Evolutionary conservation across 139 green algal species (phyloP), one percentile per base, ranked within the genome.

Genomic region (Eudorina sp.): DNA sequence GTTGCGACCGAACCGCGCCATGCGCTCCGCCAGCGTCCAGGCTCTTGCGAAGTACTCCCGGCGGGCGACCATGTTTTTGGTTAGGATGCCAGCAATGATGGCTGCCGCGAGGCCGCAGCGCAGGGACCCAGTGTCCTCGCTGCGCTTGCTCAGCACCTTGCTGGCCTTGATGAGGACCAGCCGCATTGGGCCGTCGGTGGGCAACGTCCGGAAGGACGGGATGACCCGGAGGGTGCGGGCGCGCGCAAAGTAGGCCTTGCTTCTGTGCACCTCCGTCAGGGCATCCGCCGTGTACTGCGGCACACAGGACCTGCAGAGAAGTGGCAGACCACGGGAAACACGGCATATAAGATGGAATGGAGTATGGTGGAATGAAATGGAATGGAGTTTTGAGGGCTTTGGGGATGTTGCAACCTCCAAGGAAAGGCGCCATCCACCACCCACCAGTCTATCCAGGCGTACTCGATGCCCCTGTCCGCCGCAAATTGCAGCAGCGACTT

Each of bases 21-120:
- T 76, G 58, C 80, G 80, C 62, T 86, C 80, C 43, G 80, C 80
- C 41, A 86, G 80, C 27, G 80, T 86, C 80, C 80, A 86, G 29
- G 76, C 80, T 4, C 80, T 41, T 53, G 55, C 40, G 19, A 86
- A 86, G 80, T 86, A 86, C 80, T 86, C 80, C 5, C 60, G 80
- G 5, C 80, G 60, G 0, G 80, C 80, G 29, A 86, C 80, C 40
- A 86, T 41, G 31, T 76, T 46, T 21, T 62, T 60, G 9, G 5
- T 18, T 2, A 85, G 40, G 40, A 85, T 85, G 36, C 27, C 23
- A 9, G 27, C 29, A 0, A 85, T 29, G 23, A 58, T 53, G 16
- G 31, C 34, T 2, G 53, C 76, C 19, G 76, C 76, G 38, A 69
- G 23, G 31, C 34, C 76, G 31, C 51, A 66, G 14, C 18, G 48